Base-by-base conservation (phyloP, 352 stramenopile genomes). In the Phytopythium delawarense region DNA sequence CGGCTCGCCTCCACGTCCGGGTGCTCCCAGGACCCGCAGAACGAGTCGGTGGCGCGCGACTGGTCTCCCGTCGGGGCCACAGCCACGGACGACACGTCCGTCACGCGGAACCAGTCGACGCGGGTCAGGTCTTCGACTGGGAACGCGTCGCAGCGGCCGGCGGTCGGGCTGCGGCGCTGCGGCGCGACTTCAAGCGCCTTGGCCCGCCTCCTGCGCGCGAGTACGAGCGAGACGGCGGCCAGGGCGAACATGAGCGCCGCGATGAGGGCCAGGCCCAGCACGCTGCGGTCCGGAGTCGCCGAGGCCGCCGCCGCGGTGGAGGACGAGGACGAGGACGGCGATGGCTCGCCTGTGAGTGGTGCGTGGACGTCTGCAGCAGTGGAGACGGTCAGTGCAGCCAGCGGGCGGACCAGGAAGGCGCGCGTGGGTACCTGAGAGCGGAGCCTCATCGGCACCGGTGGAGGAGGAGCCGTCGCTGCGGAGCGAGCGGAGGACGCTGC, bases 1-100 rank as follows among this genome's bases (percentile, higher is more conserved):
- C 71, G 68, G 30, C 60, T 66, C 11, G 60, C 62, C 50, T 59
- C 7, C 18, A 79, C 59, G 9, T 62, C 52, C 2, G 62, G 71
- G 39, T 73, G 66, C 37, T 69, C 63, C 70, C 70, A 76, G 8
- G 67, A 64, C 1, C 66, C 60, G 46, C 30, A 61, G 20, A 37
- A 39, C 34, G 58, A 53, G 32, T 55, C 39, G 0, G 20, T 23
- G 23, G 11, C 49, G 49, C 49, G 49, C 23, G 20, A 0, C 16
- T 52, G 45, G 45, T 52, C 45, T 6, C 7, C 7, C 0, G 3
- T 50, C 7, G 44, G 44, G 21, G 44, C 16, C 44, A 50, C 44
- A 11, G 5, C 21, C 48, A n/a, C 21, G 3, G n/a, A 8, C 44
- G 44, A 49, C 13, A 13, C 48, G 25, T 54, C 48, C 21, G 48